Percentiles rank a stretch among this genome's conserved stretches.
Conservation (phyloP, 2,329 filamentous ascomycete species). For the Trichoderma breve region DNA sequence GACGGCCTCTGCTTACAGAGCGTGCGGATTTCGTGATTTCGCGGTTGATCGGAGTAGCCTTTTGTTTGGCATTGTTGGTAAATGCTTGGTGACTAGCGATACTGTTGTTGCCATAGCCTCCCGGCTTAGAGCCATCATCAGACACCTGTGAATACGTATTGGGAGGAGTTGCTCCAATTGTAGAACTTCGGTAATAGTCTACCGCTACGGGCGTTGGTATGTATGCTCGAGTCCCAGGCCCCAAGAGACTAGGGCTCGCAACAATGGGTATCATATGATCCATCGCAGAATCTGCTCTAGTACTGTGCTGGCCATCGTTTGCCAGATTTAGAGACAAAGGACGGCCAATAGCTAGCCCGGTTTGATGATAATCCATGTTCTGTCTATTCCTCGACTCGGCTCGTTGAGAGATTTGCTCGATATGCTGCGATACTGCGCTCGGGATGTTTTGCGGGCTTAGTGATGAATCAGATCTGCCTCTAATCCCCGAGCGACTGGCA, state of each 20-base stretch:
- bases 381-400: constrained; percentile 27
- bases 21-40: not conserved
- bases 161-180: not conserved
- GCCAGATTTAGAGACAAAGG: not conserved
- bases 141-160: not conserved
- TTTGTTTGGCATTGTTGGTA: not conserved
- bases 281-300: constrained; percentile 11
- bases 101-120: not conserved
- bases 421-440: constrained; percentile 25
- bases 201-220: not conserved
- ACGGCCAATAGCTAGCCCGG: not conserved
- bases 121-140: not conserved
- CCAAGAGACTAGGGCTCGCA: constrained; percentile 30
- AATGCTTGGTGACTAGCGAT: not conserved
- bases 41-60: not conserved
- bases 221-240: not conserved
- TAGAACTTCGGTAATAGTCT: constrained; percentile 5
- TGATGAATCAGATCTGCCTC: constrained; percentile 27
- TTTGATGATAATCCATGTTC: not conserved
- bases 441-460: constrained; percentile 15
- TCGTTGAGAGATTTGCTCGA: constrained; percentile 27
- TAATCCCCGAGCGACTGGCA: constrained; percentile 31
- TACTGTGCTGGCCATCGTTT: constrained; percentile 20
- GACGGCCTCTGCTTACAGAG: constrained; percentile 16
- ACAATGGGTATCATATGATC: constrained; percentile 26